Conservation (phyloP, 495 filamentous ascomycete species). For the Platismatia glauca region DNA sequence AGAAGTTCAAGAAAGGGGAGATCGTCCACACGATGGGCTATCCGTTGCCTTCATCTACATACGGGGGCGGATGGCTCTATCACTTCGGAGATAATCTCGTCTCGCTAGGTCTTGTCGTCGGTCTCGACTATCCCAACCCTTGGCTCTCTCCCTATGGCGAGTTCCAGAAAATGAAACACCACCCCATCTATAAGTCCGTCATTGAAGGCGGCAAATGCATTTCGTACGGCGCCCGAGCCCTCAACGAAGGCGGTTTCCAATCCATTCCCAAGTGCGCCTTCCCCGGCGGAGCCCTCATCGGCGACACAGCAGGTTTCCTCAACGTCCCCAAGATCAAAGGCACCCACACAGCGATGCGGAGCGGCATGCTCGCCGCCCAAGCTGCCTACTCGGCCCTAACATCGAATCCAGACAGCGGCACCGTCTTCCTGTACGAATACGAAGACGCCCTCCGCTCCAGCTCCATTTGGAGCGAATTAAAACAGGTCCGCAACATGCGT, state of each 20-base stretch:
- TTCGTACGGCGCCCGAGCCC: conserved; percentile 85
- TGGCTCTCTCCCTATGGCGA: conserved; percentile 94
- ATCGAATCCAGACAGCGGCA: conserved; percentile 42
- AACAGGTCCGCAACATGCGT: conserved; percentile 94
- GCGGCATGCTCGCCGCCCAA: conserved; percentile 93
- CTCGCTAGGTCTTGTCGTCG: conserved; percentile 85
- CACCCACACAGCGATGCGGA: conserved; percentile 95
- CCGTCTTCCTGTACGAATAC: conserved; percentile 90
- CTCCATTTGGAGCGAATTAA: conserved; percentile 86
- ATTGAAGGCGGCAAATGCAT: conserved; percentile 95
- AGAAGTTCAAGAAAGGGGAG: conserved; percentile 83
- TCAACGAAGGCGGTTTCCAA: conserved; percentile 95
- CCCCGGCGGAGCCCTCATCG: conserved; percentile 90
- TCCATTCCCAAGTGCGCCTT: conserved; percentile 95
- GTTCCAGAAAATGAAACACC: conserved; percentile 98
- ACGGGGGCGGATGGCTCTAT: conserved; percentile 97
- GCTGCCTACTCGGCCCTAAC: conserved; percentile 69
- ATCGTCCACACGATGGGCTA: conserved; percentile 91
- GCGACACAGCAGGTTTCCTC: conserved; percentile 91
- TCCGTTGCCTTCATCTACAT: conserved; percentile 78
- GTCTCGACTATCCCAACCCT: conserved; percentile 92
- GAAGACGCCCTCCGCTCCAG: conserved; percentile 82
- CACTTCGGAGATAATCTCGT: conserved; percentile 98
- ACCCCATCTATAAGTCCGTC: conserved; percentile 73
- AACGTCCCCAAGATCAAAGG: conserved; percentile 99